Evolutionary conservation across 1,139 yeast species (phyloP).

Genomic region (Suhomyces chickasaworum): DNA sequence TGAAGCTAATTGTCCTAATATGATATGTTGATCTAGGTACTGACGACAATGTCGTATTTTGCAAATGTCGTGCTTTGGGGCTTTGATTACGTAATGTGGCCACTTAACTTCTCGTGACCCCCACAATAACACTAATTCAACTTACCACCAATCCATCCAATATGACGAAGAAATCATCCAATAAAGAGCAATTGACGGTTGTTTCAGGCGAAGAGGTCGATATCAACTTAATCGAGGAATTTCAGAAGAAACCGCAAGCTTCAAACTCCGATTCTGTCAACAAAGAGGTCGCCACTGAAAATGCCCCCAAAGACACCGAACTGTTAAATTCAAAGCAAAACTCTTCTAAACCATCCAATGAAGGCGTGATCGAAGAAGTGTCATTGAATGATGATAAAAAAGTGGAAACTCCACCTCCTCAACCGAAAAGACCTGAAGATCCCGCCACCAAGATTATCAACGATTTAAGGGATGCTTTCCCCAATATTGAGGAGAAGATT

Average conservation of each 20-base stretch:
- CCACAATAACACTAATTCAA: background rate
- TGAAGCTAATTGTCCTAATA: too few relatives aligned
- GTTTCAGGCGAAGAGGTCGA: constrained; percentile 41
- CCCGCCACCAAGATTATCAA: constrained; percentile 55
- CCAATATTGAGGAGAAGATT: constrained; percentile 66
- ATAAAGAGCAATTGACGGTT: constrained; percentile 26
- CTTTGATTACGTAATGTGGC: constrained; percentile 3
- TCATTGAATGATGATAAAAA: constrained; percentile 16
- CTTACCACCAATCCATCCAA: background rate
- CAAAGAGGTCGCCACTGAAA: constrained; percentile 5
- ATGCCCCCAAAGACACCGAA: constrained; percentile 9
- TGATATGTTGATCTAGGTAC: too few relatives aligned
- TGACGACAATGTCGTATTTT: too few relatives aligned
- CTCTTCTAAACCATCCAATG: background rate
- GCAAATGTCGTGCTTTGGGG: too few relatives aligned
- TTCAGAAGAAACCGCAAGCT: background rate
- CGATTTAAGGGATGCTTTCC: constrained; percentile 79
- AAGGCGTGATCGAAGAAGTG: constrained; percentile 17
- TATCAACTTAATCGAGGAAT: constrained; percentile 10
- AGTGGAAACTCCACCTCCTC: constrained; percentile 48
- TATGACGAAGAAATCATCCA: constrained; percentile 14
- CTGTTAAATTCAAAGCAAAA: background rate
- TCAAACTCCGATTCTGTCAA: background rate
- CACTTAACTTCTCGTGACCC: background rate
- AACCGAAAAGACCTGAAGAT: constrained; percentile 69